These are phyloP conservation scores for Pseudotulostoma volvatum DNA, from an alignment of 495 filamentous ascomycete genomes.

Conservation along the genomic window DNA sequence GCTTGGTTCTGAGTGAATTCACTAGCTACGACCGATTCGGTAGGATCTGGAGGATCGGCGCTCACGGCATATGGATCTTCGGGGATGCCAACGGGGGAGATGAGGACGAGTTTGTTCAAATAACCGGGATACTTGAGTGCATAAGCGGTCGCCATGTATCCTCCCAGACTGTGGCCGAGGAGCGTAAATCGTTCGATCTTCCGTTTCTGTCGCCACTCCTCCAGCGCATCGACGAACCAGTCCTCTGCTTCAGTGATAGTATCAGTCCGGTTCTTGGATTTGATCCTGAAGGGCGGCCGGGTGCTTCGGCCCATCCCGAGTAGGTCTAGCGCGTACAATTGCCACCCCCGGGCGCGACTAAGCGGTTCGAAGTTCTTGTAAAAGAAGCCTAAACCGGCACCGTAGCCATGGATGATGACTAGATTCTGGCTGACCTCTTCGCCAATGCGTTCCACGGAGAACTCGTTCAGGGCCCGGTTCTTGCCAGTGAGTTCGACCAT, in stretches of 20 bases:
- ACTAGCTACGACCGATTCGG: slow-evolving; percentile 47
- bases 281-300: slow-evolving; percentile 67
- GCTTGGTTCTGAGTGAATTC: slow-evolving; percentile 63
- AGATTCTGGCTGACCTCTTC: slow-evolving; percentile 66
- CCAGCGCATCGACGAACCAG: slow-evolving; percentile 91
- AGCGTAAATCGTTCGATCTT: slow-evolving; percentile 88
- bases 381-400: slow-evolving; percentile 89
- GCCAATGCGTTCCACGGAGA: slow-evolving; percentile 68
- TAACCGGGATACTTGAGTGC: slow-evolving; percentile 89
- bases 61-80: slow-evolving; percentile 85
- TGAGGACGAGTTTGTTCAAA: slow-evolving; percentile 88
- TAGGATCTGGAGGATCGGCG: slow-evolving; percentile 62
- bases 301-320: slow-evolving; percentile 87
- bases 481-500: slow-evolving; percentile 75
- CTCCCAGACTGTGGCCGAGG: slow-evolving; percentile 82
- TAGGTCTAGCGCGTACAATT: slow-evolving; percentile 79
- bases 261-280: slow-evolving; percentile 60
- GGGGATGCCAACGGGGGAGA: slow-evolving; percentile 84
- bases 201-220: slow-evolving; percentile 81
- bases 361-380: slow-evolving; percentile 93
- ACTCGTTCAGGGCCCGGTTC: slow-evolving; percentile 79
- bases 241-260: slow-evolving; percentile 84
- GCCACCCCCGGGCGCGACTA: slow-evolving; percentile 64
- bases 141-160: slow-evolving; percentile 88
- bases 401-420: slow-evolving; percentile 97